phyloP scores from a whole-genome alignment of 1,284 basidiomycete genomes.

The Tilletia setariae region DNA sequence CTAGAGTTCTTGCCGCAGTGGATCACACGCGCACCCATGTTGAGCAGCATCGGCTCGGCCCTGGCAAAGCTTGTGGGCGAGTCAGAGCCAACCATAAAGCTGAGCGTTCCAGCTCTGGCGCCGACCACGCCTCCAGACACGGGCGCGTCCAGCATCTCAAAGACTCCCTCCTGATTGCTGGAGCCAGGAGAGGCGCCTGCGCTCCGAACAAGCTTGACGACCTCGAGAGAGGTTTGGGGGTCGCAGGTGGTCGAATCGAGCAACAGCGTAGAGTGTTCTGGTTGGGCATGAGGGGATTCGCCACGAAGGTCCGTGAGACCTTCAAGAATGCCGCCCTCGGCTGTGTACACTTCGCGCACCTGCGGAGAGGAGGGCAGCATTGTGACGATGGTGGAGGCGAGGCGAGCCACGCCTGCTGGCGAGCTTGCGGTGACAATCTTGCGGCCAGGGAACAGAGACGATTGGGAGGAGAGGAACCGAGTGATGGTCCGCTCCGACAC shows the following conservation, averaged over 20 bases:
- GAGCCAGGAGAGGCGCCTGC: constrained; percentile 60
- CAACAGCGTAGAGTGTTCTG: constrained; percentile 61
- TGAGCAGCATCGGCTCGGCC: constrained; percentile 61
- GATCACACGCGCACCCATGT: constrained; percentile 76
- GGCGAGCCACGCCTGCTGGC: constrained; percentile 56
- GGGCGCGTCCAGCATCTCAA: constrained; percentile 79
- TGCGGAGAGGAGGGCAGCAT: constrained; percentile 85
- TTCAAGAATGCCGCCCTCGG: constrained; percentile 57
- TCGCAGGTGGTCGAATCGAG: constrained; percentile 87
- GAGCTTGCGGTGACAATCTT: constrained; percentile 47
- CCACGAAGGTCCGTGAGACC: constrained; percentile 26
- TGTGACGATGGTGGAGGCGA: constrained; percentile 69
- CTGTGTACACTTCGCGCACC: constrained; percentile 69
- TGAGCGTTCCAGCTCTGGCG: constrained; percentile 71
- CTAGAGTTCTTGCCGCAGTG: constrained; percentile 80
- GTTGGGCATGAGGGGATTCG: constrained; percentile 11
- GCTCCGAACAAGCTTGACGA: constrained; percentile 62
- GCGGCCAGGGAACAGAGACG: constrained; percentile 39
- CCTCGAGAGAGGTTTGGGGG: constrained; percentile 67
- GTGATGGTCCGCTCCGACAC: constrained; percentile 41
- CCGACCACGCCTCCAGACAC: constrained; percentile 86
- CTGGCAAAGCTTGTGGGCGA: constrained; percentile 63
- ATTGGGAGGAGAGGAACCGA: constrained; percentile 40
- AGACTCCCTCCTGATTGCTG: constrained; percentile 16
- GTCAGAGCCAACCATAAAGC: constrained; percentile 80